These are phyloP conservation scores for Cordyceps cicadae DNA, from an alignment of 2,329 filamentous ascomycete genomes.

Conservation along the genomic window DNA sequence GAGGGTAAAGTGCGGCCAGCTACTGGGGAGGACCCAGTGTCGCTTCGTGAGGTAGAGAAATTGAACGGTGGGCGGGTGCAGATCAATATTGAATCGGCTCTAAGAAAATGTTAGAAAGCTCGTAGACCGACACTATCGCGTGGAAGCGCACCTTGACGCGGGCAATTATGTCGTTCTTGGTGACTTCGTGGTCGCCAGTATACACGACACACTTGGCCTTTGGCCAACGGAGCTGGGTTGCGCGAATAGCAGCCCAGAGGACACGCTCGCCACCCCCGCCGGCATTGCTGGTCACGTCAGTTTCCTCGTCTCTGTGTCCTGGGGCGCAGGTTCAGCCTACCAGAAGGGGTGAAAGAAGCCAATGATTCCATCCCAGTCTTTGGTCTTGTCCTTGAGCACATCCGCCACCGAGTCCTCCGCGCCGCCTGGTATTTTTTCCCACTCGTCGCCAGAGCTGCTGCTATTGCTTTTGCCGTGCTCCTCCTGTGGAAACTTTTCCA, in stretches of 20 bases:
- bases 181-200: slow-evolving; percentile 85
- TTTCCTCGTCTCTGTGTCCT: too few relatives aligned
- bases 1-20: slow-evolving; percentile 87
- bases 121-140: background rate
- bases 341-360: slow-evolving; percentile 99
- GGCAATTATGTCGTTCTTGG: slow-evolving; percentile 68
- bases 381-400: slow-evolving; percentile 29
- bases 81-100: slow-evolving; percentile 84
- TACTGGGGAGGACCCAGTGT: slow-evolving; percentile 75
- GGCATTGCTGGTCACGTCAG: slow-evolving; percentile 60
- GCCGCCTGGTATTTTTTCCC: slow-evolving; percentile 56
- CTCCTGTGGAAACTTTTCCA: slow-evolving; percentile 29
- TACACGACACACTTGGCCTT: slow-evolving; percentile 87
- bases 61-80: slow-evolving; percentile 72
- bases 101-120: slow-evolving; percentile 26
- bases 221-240: slow-evolving; percentile 83
- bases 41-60: slow-evolving; percentile 89
- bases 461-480: slow-evolving; percentile 22
- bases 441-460: slow-evolving; percentile 49
- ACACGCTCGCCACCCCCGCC: slow-evolving; percentile 93
- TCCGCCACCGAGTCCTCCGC: slow-evolving; percentile 31
- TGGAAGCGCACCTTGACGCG: slow-evolving; percentile 56
- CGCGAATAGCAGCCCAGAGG: slow-evolving; percentile 88
- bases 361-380: slow-evolving; percentile 74
- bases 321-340: slow-evolving; percentile 38